Evolutionary conservation across 2,329 filamentous ascomycete species (phyloP).

Genomic region (Ilyonectria sp.): DNA sequence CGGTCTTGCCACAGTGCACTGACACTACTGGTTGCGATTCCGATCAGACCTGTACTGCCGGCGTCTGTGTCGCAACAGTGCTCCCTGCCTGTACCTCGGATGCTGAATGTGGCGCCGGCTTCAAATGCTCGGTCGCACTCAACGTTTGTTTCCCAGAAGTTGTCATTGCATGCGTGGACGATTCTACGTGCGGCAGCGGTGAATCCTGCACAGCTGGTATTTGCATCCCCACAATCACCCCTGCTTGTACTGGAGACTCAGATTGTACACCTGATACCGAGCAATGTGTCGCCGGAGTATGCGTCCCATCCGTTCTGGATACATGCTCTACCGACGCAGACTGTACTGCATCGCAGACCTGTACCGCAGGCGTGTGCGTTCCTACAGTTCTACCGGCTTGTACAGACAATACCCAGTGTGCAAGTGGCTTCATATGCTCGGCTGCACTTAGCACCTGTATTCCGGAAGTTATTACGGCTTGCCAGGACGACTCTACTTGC

Average conservation of each 20-base stretch:
- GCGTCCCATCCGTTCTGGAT: constrained; percentile 7
- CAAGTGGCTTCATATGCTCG: background rate
- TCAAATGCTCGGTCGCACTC: background rate
- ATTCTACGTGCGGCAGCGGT: background rate
- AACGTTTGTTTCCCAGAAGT: background rate
- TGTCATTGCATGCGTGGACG: background rate
- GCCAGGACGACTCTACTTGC: background rate
- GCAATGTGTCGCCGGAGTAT: constrained; percentile 18
- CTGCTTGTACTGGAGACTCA: background rate
- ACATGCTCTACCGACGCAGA: background rate
- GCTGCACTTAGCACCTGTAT: background rate
- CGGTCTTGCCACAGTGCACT: background rate
- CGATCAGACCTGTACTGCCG: constrained; percentile 3
- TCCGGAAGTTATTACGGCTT: background rate
- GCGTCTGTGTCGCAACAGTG: background rate
- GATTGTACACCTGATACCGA: constrained; percentile 14
- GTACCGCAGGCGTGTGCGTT: background rate
- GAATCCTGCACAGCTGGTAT: constrained; percentile 10
- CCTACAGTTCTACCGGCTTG: background rate
- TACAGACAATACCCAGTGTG: background rate
- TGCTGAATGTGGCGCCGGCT: background rate
- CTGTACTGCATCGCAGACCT: background rate
- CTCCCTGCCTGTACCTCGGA: constrained; percentile 5
- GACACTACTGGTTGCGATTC: background rate
- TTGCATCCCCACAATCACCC: constrained; percentile 3